phyloP scores from a whole-genome alignment of 2,329 filamentous ascomycete genomes.

The Pseudogymnoascus sp. region DNA sequence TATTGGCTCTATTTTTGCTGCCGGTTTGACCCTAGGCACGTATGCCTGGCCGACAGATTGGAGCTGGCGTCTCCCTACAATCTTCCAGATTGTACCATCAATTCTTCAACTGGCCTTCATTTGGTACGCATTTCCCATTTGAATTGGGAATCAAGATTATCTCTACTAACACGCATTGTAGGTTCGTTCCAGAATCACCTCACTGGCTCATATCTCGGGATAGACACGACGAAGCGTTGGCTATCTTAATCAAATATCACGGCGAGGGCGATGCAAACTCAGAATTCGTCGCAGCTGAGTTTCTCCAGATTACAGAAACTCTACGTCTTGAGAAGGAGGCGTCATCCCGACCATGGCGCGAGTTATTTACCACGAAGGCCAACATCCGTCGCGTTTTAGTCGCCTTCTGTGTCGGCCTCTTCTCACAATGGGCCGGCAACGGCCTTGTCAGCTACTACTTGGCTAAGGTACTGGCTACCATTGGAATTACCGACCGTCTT shows the following conservation, averaged over 20 bases:
- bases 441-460: constrained; percentile 37
- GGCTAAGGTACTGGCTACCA: constrained; percentile 27
- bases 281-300: background rate
- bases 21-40: constrained; percentile 30
- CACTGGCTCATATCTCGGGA: constrained; percentile 17
- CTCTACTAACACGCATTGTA: constrained; percentile 13
- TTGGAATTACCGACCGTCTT: constrained; percentile 28
- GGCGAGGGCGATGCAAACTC: background rate
- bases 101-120: background rate
- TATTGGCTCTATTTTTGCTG: constrained; percentile 30
- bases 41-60: constrained; percentile 10
- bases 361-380: background rate
- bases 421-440: constrained; percentile 51
- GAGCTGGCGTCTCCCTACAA: background rate
- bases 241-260: constrained; percentile 23
- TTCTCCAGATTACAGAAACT: background rate
- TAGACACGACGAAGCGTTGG: constrained; percentile 18
- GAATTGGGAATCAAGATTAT: background rate
- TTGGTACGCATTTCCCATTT: constrained; percentile 21
- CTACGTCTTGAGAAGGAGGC: background rate
- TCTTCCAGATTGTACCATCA: background rate
- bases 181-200: constrained; percentile 19
- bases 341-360: background rate
- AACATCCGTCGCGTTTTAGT: background rate
- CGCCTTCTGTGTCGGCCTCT: constrained; percentile 40